Evolutionary conservation across 1,284 basidiomycete species (phyloP).

Genomic region (Tilletia caries): DNA sequence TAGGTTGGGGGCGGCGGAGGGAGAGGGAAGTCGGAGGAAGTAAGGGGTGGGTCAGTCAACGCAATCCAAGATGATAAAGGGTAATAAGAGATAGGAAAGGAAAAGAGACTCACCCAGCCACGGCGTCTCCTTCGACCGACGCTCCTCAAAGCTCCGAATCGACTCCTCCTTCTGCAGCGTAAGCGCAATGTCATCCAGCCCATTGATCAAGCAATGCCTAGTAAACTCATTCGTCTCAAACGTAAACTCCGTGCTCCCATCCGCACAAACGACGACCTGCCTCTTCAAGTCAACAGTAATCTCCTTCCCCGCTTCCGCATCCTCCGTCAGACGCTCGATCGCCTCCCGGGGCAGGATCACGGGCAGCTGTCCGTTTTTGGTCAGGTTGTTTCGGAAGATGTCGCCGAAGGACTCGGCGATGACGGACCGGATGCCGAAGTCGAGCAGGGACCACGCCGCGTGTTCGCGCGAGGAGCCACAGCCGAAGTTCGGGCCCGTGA

Average conservation of each 20-base stretch:
- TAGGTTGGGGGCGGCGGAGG: no score
- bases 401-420: slow-evolving; percentile 47
- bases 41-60: background rate
- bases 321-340: slow-evolving; percentile 36
- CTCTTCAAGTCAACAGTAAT: slow-evolving; percentile 46
- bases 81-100: no score
- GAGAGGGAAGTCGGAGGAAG: no score
- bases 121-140: slow-evolving; percentile 35
- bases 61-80: background rate
- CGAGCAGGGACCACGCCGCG: slow-evolving; percentile 49
- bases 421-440: slow-evolving; percentile 49
- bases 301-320: slow-evolving; percentile 43
- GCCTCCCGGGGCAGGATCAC: slow-evolving; percentile 35
- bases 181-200: slow-evolving; percentile 44
- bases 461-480: slow-evolving; percentile 50
- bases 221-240: slow-evolving; percentile 44
- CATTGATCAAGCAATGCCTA: slow-evolving; percentile 47
- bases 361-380: slow-evolving; percentile 49
- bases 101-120: slow-evolving; percentile 31
- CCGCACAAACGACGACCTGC: slow-evolving; percentile 37
- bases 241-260: slow-evolving; percentile 29
- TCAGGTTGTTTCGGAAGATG: slow-evolving; percentile 49
- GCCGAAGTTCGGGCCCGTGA: slow-evolving; percentile 48
- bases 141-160: slow-evolving; percentile 37
- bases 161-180: slow-evolving; percentile 36